These are phyloP conservation scores for Cladorrhinum sp. DNA, from an alignment of 2,329 filamentous ascomycete genomes.

Conservation along the genomic window DNA sequence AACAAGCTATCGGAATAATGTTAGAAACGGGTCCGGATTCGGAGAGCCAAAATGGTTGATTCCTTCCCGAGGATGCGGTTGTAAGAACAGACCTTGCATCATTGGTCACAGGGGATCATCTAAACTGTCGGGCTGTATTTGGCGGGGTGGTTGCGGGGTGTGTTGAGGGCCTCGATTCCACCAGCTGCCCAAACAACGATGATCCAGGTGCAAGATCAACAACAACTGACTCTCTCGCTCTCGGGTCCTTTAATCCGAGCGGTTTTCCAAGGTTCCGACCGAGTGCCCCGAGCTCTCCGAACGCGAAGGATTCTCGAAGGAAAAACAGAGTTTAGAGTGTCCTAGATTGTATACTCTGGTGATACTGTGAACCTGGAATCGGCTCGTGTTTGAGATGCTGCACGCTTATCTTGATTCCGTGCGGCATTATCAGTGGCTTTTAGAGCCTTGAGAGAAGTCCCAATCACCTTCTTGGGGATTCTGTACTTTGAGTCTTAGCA, in stretches of 20 bases:
- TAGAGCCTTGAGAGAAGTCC: background rate
- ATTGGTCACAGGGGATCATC: background rate
- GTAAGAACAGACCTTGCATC: background rate
- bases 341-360: background rate
- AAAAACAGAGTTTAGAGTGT: background rate
- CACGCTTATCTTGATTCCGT: background rate
- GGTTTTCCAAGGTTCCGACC: background rate
- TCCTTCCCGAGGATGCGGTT: background rate
- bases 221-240: background rate
- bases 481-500: background rate
- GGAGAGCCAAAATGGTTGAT: background rate
- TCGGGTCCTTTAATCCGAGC: constrained; percentile 20
- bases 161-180: background rate
- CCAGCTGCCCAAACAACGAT: background rate
- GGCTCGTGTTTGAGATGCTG: background rate
- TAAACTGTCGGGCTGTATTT: background rate
- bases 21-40: background rate
- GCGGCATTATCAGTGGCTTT: no score
- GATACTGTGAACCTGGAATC: background rate
- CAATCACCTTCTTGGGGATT: background rate
- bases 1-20: background rate
- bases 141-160: no score
- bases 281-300: background rate
- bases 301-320: background rate
- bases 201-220: background rate